A percentile compares a stretch with the other conserved stretches of the same genome.
These are phyloP conservation scores for Pterulicium gracile DNA, from an alignment of 1,284 basidiomycete genomes.

Conservation along the genomic window DNA sequence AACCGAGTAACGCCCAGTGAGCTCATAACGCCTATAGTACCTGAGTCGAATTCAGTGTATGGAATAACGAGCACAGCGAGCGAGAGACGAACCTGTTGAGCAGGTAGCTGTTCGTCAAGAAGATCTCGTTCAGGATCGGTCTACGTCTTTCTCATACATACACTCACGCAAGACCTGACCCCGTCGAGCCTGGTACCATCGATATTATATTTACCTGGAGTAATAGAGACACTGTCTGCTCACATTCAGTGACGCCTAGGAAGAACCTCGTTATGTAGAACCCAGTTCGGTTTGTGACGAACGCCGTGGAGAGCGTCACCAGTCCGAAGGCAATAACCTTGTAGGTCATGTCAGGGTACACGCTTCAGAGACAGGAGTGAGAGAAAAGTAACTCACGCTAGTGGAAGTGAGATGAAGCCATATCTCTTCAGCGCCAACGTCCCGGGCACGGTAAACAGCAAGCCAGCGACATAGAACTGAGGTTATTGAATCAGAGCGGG, in stretches of 20 bases:
- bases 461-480: conserved; percentile 7
- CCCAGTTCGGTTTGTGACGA: background rate
- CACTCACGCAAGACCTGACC: too few species aligned
- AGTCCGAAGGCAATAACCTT: background rate
- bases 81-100: background rate
- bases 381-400: conserved; percentile 6
- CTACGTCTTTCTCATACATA: too few species aligned
- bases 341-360: too few species aligned
- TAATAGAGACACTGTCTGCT: too few species aligned
- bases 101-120: background rate
- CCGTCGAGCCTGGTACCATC: too few species aligned
- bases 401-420: conserved; percentile 7
- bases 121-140: too few species aligned
- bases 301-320: background rate
- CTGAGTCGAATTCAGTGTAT: too few species aligned
- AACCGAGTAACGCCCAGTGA: background rate
- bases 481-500: background rate
- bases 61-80: too few species aligned
- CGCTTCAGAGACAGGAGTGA: too few species aligned
- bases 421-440: conserved; percentile 6
- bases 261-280: background rate
- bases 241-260: background rate
- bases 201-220: too few species aligned
- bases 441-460: conserved; percentile 5
- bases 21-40: background rate